Evolutionary conservation across 2,329 filamentous ascomycete genomes (phyloP).

Genomic region (Claviceps sorghi): DNA sequence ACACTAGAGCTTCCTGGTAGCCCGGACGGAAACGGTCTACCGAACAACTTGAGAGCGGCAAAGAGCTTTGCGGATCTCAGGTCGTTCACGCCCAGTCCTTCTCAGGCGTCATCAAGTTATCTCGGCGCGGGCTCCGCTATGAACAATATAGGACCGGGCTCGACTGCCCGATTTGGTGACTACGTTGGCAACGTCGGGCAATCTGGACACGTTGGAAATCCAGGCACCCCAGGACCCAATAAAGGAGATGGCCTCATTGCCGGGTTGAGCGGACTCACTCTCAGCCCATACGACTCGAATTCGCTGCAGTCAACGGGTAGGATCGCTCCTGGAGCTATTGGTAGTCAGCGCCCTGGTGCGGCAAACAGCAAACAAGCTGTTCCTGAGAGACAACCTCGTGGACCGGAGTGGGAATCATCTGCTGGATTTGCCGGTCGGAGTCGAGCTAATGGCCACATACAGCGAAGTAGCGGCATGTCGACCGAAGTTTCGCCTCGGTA

Average conservation of each 20-base stretch:
- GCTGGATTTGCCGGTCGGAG: slow-evolving; percentile 38
- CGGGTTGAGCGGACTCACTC: slow-evolving; percentile 34
- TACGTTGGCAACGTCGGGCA: slow-evolving; percentile 27
- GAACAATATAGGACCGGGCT: slow-evolving; percentile 35
- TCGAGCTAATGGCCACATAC: slow-evolving; percentile 45
- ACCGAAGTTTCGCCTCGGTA: neutral
- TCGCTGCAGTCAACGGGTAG: slow-evolving; percentile 23
- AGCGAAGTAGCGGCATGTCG: slow-evolving; percentile 44
- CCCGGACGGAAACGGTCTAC: slow-evolving; percentile 44
- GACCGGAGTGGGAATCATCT: slow-evolving; percentile 45
- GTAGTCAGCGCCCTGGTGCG: slow-evolving; percentile 46
- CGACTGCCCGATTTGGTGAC: slow-evolving; percentile 29
- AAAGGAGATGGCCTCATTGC: slow-evolving; percentile 29
- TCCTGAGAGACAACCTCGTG: slow-evolving; percentile 49
- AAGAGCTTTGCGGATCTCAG: slow-evolving; percentile 95
- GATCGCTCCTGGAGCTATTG: slow-evolving; percentile 46
- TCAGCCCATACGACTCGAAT: slow-evolving; percentile 36
- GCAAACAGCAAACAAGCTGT: slow-evolving; percentile 29
- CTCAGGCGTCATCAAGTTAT: slow-evolving; percentile 72
- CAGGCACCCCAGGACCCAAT: slow-evolving; percentile 24
- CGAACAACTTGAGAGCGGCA: slow-evolving; percentile 75
- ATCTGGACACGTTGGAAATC: slow-evolving; percentile 19
- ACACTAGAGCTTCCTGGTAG: slow-evolving; percentile 83
- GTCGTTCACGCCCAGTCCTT: slow-evolving; percentile 88
- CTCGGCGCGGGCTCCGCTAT: slow-evolving; percentile 28